Conservation (phyloP, 192 early-diverging fungal species). For the Pilobolus umbonatus region DNA sequence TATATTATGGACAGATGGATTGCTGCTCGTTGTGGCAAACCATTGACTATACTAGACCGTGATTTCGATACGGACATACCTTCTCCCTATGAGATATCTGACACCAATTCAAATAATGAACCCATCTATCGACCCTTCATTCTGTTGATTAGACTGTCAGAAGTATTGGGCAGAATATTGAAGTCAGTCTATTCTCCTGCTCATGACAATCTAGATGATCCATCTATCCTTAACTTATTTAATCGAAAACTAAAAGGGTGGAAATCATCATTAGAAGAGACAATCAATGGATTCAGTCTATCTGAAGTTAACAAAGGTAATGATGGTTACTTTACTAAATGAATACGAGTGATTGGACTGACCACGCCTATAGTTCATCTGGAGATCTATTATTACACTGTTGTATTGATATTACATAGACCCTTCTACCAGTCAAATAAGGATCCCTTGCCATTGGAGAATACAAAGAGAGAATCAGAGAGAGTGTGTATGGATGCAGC, state of each 20-base stretch:
- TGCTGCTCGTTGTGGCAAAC: slow-evolving; percentile 45
- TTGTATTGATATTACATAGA: slow-evolving; percentile 42
- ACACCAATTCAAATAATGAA: not conserved
- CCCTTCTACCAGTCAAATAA: too few relatives aligned
- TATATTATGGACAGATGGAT: slow-evolving; percentile 32
- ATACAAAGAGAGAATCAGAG: slow-evolving; percentile 19
- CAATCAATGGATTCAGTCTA: slow-evolving; percentile 16
- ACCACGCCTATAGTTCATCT: not conserved
- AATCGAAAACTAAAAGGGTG: slow-evolving; percentile 24
- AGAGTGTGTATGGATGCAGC: slow-evolving; percentile 14
- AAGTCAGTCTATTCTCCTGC: slow-evolving; percentile 45
- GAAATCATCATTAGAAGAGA: slow-evolving; percentile 18
- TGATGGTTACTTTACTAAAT: too few relatives aligned
- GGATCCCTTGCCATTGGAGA: too few relatives aligned
- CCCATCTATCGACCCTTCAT: slow-evolving; percentile 36
- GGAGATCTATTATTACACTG: slow-evolving; percentile 39
- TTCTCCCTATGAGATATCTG: slow-evolving; percentile 21
- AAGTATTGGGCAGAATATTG: slow-evolving; percentile 45
- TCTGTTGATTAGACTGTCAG: slow-evolving; percentile 43
- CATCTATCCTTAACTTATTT: slow-evolving; percentile 39
- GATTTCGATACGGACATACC: slow-evolving; percentile 34
- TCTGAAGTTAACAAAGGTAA: slow-evolving; percentile 19
- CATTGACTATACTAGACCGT: slow-evolving; percentile 40
- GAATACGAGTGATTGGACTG: too few relatives aligned
- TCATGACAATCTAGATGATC: slow-evolving; percentile 35